Base-by-base conservation (phyloP, 352 stramenopile species). In the Pseudoperonospora humuli region DNA sequence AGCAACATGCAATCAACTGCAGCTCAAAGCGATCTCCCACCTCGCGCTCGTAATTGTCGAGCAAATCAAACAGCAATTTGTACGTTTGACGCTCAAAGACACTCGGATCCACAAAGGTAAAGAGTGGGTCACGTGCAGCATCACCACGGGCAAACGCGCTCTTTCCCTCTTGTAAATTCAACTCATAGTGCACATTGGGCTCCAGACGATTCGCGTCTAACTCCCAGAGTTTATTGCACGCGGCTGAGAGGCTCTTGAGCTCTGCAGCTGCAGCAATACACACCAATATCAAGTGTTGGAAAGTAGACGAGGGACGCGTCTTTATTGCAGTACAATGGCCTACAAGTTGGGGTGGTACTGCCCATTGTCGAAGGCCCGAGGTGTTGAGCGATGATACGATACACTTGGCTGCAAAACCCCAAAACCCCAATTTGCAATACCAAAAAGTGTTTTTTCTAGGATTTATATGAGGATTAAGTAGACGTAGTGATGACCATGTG, bases 91-190 rank as follows among this genome's bases (percentile, higher is more conserved):
- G 79, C 45, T 95, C 64, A 40, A 97, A 89, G 7, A 96, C 64
- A 32, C 66, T 54, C 33, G 67, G 60, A 50, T 97, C 75, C 21
- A 97, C 86, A 48, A 73, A 88, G 24, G 69, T 76, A 59, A 98
- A 98, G 18, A 98, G 76, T 20, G 80, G 79, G 10, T 97, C 89
- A 25, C 44, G 49, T 2, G 93, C 91, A 4, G 67, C 68, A 53
- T 98, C 92, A 5, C 88, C 86, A 36, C 84, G 82, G 41, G 88
- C 64, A 58, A 82, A 97, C 10, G 79, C 72, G 38, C 75, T 84
- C 61, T 97, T 97, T 24, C 85, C 86, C 13, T 82, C 64, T 65
- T 98, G 92, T 9, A 98, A 67, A 56, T 97, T 90, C 37, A 98
- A 87, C 38, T 75, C 63, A 50, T 97, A 98, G 61, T 98, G 80